A percentile compares a stretch with the other conserved stretches of the same genome.
phyloP scores from a whole-genome alignment of 306 rosid genomes.

The Potentilla sterilis region DNA sequence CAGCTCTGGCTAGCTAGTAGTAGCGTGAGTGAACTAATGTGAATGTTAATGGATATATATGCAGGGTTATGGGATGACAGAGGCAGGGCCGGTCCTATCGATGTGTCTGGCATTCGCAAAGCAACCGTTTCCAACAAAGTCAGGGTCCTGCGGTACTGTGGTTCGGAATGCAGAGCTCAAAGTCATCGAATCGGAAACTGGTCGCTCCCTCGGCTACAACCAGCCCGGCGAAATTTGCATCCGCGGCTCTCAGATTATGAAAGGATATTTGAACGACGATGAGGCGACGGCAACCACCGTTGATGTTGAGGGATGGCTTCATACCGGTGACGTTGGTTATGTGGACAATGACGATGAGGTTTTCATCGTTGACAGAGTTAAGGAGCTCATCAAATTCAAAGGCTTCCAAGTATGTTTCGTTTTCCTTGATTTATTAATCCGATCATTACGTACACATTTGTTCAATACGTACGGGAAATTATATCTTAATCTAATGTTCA shows the following conservation, averaged over 20 bases:
- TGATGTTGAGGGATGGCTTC: constrained; percentile 83
- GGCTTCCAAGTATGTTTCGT: constrained; percentile 74
- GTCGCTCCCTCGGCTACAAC: constrained; percentile 55
- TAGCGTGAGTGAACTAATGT: not conserved
- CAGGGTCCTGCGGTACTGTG: constrained; percentile 82
- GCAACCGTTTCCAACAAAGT: constrained; percentile 54
- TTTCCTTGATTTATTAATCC: not conserved
- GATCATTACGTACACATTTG: not conserved
- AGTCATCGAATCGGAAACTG: constrained; percentile 62
- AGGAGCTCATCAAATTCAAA: constrained; percentile 88
- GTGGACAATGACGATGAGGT: constrained; percentile 73
- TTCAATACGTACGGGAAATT: not conserved
- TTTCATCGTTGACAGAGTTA: constrained; percentile 81
- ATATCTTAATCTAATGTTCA: not conserved
- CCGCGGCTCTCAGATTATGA: constrained; percentile 81
- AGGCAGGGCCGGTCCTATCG: constrained; percentile 85
- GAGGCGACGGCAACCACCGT: constrained; percentile 63
- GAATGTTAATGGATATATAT: not conserved
- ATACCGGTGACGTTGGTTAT: constrained; percentile 84
- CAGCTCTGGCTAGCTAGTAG: not conserved
- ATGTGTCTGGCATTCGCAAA: constrained; percentile 76
- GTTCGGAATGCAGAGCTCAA: constrained; percentile 82
- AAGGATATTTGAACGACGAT: constrained; percentile 70
- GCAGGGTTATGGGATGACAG: constrained; percentile 96
- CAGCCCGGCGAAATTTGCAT: constrained; percentile 85